phyloP scores from a whole-genome alignment of 2,329 filamentous ascomycete species.

The Phialemoniopsis sp. region DNA sequence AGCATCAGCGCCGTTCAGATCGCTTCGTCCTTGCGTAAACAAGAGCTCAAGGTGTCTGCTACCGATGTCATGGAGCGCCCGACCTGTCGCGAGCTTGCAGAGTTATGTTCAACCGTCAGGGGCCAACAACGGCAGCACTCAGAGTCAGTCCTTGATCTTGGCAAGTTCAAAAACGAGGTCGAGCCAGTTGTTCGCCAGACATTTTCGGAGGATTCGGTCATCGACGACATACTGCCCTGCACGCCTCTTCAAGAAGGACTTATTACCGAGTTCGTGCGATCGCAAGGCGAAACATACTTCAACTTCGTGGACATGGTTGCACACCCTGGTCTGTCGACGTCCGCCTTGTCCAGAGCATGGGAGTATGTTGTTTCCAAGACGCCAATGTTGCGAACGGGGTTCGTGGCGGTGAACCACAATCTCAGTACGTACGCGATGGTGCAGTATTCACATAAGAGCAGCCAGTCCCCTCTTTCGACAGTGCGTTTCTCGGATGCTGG shows the following conservation, averaged over 20 bases:
- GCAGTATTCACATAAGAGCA: constrained; percentile 36
- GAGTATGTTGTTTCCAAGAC: constrained; percentile 44
- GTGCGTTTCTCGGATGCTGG: too few relatives aligned
- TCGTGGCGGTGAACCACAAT: constrained; percentile 56
- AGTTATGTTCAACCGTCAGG: too few relatives aligned
- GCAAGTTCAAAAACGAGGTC: constrained; percentile 28
- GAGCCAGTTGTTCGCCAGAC: constrained; percentile 16
- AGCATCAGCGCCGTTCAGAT: constrained; percentile 85
- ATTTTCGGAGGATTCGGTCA: constrained; percentile 23
- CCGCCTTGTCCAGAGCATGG: constrained; percentile 56
- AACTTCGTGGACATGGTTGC: constrained; percentile 59
- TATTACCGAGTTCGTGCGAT: constrained; percentile 68
- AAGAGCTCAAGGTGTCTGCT: constrained; percentile 56
- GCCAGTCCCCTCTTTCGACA: constrained; percentile 4
- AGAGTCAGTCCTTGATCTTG: too few relatives aligned
- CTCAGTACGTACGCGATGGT: constrained; percentile 71
- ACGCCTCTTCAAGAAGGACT: constrained; percentile 78
- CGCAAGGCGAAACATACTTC: constrained; percentile 66
- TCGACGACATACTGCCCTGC: constrained; percentile 65
- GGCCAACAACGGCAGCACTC: too few relatives aligned
- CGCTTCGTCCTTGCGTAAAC: constrained; percentile 59
- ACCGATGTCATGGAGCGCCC: constrained; percentile 69
- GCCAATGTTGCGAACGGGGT: constrained; percentile 74
- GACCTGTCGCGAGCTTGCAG: constrained; percentile 35
- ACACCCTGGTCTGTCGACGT: constrained; percentile 28